Evolutionary conservation across 2,329 filamentous ascomycete genomes (phyloP), one percentile per base, ranked within the genome.

Genomic region (Exserohilum rostratum): DNA sequence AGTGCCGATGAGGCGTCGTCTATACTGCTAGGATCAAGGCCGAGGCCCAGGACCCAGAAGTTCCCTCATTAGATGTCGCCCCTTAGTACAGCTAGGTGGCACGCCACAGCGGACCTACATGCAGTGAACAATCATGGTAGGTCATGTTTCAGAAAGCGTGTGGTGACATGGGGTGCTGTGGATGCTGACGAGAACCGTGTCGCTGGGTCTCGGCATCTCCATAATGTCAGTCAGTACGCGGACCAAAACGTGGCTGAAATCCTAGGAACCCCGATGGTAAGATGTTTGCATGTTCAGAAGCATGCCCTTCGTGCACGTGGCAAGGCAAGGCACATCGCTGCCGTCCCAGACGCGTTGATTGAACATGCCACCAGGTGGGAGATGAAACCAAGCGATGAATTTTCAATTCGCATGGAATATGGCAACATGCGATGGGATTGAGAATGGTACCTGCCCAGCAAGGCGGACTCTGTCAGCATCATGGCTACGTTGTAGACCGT

Each of bases 131-230:
- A 51, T 50, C 53, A 45, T 37, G 52, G 66, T 68, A 61, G 64
- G 67, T 61, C 55, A 61, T 52, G 66, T 71, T 71, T 70, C 65
- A 68, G 64, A 53, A 50, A 60, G 58, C 47, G 46, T 33, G 53
- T 49, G 58, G 56, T 35, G 59, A 58, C 67, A 69, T 60, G 68
- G 66, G 60, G 57, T 42, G 57, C 60, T 53, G 60, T 68, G 67
- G 66, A 68, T 58, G 68, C 65, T 71, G 64, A 70, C 65, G 60
- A 54, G 53, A 51, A 59, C 57, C 48, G 49, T 22, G 37, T 43
- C 43, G 43, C 39, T 47, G 46, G 44, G 55, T 45, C 52, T 55
- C 49, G 50, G 54, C 55, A 60, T 60, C 22, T 47, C 44, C 38
- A 44, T 49, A 39, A 37, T 55, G 47, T 51, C 48, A 55, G 54